These are phyloP conservation scores for Hippophae gyantsensis DNA, from an alignment of 306 rosid species.

Conservation along the genomic window DNA sequence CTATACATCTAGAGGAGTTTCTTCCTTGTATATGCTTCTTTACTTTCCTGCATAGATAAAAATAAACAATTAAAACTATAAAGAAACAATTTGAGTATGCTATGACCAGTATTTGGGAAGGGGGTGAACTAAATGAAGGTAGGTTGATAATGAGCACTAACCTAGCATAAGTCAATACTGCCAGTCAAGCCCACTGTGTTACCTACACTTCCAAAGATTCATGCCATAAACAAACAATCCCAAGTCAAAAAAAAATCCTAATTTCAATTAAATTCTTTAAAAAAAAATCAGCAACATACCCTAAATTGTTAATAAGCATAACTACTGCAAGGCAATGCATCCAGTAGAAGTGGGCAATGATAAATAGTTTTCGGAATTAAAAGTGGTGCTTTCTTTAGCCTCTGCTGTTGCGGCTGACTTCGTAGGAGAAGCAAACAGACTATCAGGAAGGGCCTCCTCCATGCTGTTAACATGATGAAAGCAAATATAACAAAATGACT, in stretches of 20 bases:
- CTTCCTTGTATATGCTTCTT: conserved; percentile 67
- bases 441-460: conserved; percentile 80
- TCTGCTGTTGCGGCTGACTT: conserved; percentile 38
- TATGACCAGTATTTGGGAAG: not conserved
- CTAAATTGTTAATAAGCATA: conserved; percentile 33
- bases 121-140: not conserved
- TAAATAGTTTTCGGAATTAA: conserved; percentile 23
- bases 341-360: conserved; percentile 23
- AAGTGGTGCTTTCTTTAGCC: conserved; percentile 22
- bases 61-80: conserved; percentile 6
- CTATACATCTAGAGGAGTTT: conserved; percentile 73
- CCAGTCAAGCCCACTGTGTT: conserved; percentile 38
- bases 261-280: conserved; percentile 18
- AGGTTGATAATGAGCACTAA: conserved; percentile 17
- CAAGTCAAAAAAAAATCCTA: conserved; percentile 18
- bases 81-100: not conserved
- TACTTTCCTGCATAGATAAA: conserved; percentile 47
- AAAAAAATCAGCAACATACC: conserved; percentile 7
- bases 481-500: not conserved
- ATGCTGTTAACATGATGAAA: conserved; percentile 32
- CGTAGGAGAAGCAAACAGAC: conserved; percentile 69
- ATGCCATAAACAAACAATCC: conserved; percentile 22
- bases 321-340: conserved; percentile 32
- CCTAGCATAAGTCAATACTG: conserved; percentile 55
- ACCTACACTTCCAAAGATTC: conserved; percentile 42